Base-by-base conservation (phyloP, 2,329 filamentous ascomycete genomes). In the Aspergillus transmontanensis region DNA sequence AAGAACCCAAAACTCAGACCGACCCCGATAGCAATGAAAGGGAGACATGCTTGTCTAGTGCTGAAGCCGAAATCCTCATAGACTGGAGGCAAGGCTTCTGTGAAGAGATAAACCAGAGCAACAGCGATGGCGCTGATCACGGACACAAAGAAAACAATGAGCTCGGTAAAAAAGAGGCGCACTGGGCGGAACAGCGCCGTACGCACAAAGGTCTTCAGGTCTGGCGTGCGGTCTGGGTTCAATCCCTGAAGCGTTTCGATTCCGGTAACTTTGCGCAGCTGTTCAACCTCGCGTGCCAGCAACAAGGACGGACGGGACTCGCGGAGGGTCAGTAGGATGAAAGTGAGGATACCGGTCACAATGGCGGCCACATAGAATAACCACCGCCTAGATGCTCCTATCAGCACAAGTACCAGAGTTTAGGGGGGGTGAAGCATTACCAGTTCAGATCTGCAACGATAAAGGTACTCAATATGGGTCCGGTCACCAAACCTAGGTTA, bases 41-140 rank as follows among this genome's bases (percentile, higher is more conserved):
- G 72, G 1, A 82, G 70, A 2, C 77, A 79, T 6, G 79, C 68
- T 19, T 76, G 68, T 11, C 71, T 68, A 9, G 60, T 51, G 14
- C 68, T 66, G 66, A 81, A 76, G 2, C 74, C 73, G 50, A 78
- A 65, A 6, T 71, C 70, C 28, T 70, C 53, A 66, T 81, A 84
- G 5, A 83, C 75, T 2, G 74, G 66, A 1, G 74, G 71, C 7
- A 84, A 67, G 0, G 79, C 76, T 71, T 83, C 81, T 0, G 81
- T 80, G 65, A 83, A 82, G 4, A 84, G 77, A 64, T 84, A 85
- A 30, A 84, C 79, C n/a, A 84, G 71, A 0, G 77, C 80, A 66
- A 80, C 82, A 7, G 78, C 77, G 19, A 79, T 70, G 10, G 79
- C 79, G 10, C 76, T 79, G 65, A 84, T 80, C 26, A 81, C 71